phyloP scores from a whole-genome alignment of 2,329 filamentous ascomycete species.

The Fusarium sp. region DNA sequence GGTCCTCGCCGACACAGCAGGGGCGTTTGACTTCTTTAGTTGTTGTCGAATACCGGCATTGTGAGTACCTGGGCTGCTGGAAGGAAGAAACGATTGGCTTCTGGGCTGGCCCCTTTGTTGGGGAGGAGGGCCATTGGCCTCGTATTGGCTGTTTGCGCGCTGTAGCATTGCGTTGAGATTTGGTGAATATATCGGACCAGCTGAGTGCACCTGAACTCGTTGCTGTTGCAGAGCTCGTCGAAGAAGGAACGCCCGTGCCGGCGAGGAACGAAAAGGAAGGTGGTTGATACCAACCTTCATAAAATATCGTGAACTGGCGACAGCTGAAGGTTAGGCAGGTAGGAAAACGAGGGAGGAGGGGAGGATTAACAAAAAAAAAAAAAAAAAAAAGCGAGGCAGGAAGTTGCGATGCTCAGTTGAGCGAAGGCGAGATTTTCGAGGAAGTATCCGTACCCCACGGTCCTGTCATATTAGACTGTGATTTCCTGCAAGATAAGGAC shows the following conservation, averaged over 20 bases:
- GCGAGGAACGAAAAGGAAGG: conserved; percentile 51
- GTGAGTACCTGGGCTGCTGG: conserved; percentile 61
- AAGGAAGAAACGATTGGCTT: conserved; percentile 65
- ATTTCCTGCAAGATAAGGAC: conserved; percentile 25
- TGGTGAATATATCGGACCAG: conserved; percentile 19
- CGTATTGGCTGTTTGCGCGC: conserved; percentile 51
- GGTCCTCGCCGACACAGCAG: conserved; percentile 55
- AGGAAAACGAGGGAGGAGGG: neutral
- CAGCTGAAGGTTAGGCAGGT: neutral
- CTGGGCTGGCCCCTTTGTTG: conserved; percentile 50
- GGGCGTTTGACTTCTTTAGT: conserved; percentile 57
- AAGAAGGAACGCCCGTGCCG: conserved; percentile 45
- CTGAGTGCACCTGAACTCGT: conserved; percentile 41
- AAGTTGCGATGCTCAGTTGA: conserved; percentile 4
- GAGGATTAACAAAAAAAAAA: neutral
- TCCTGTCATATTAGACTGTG: conserved; percentile 19
- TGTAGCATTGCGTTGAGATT: conserved; percentile 49
- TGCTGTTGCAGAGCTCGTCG: conserved; percentile 34
- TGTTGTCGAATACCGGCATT: conserved; percentile 63
- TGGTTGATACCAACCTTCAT: conserved; percentile 50
- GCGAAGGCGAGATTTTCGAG: neutral
- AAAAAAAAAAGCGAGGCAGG: neutral
- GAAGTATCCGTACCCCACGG: conserved; percentile 9
- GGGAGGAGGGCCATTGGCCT: conserved; percentile 50
- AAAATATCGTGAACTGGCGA: conserved; percentile 38